Base-by-base conservation (phyloP, 108 stramenopile species). In the Thalassiosira profunda region DNA sequence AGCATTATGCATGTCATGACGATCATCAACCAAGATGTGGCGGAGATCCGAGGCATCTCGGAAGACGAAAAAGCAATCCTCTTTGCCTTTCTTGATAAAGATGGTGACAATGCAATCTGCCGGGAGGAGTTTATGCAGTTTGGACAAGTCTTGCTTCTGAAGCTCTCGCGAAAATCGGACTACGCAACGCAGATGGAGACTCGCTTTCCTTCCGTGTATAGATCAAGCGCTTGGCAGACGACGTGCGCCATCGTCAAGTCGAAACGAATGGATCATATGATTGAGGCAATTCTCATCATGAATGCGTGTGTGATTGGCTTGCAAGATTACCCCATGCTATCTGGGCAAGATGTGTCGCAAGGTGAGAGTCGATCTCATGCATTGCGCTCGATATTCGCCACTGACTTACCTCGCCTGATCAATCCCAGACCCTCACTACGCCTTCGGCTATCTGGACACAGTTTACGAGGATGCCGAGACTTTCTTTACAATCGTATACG, bases 11-110 rank as follows among this genome's bases (percentile, higher is more conserved):
- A 70, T 35, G 72, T 73, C 1, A 63, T 70, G 68, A 28, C 54
- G 4, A 81, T 90, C 58, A 56, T 95, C 26, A 90, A 95, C 63
- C 62, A 86, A 59, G 89, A 95, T 62, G 80, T 86, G 29, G 82
- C 86, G n/a, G 81, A 90, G 46, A 80, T 93, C 46, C 72, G 75
- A 14, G 20, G 25, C 9, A 58, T 88, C 14, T 83, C 87, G 3
- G 33, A 65, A 1, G 86, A 86, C 5, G 80, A 85, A 30, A 81
- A 74, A 53, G 64, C 52, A 15, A 60, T 86, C 8, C 18, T 83
- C 34, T 92, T 82, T 58, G 82, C 56, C 14, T 54, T 86, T 35
- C 24, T 83, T 8, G 82, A 86, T 52, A 74, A 64, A 29, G 86
- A 86, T 67, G 89, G 87, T 12, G 73, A 82, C 0, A 56, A 80